These are phyloP conservation scores for Babesia bigemina DNA, from an alignment of 169 alveolate genomes.

Conservation along the genomic window DNA sequence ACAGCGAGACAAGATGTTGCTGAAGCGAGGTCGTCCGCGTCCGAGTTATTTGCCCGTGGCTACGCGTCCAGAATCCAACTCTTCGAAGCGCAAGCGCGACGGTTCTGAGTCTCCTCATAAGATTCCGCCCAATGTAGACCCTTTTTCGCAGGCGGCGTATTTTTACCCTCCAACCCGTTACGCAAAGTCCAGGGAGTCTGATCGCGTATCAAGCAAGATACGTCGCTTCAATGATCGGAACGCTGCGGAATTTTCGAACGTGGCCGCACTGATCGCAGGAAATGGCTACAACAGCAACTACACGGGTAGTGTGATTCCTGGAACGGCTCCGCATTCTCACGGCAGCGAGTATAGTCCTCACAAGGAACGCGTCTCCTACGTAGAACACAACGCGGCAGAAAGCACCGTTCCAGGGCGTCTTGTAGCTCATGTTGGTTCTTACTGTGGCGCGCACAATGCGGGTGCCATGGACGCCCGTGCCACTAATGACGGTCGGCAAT, in stretches of 20 bases:
- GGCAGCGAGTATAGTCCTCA: slow-evolving; percentile 31
- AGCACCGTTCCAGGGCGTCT: background rate
- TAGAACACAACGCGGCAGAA: background rate
- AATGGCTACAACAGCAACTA: background rate
- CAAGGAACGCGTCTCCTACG: background rate
- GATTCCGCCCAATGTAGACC: background rate
- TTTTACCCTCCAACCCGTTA: background rate
- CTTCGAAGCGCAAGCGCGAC: slow-evolving; percentile 5
- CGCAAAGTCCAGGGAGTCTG: background rate
- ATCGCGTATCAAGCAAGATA: background rate
- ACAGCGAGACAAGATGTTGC: slow-evolving; percentile 37
- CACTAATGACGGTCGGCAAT: background rate
- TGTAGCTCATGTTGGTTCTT: background rate
- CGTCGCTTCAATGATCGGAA: background rate
- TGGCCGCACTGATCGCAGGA: slow-evolving; percentile 20
- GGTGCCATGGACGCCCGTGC: background rate
- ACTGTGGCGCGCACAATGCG: background rate
- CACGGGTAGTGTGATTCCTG: slow-evolving; percentile 25
- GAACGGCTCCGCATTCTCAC: slow-evolving; percentile 7
- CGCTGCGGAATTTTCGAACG: slow-evolving; percentile 15
- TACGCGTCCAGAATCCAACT: background rate
- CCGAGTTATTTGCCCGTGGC: slow-evolving; percentile 49
- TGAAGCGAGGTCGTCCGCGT: slow-evolving; percentile 45
- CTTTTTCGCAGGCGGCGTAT: background rate
- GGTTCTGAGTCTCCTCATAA: slow-evolving; percentile 1